Conservation (phyloP, 495 filamentous ascomycete genomes). For the Extremus antarcticus region DNA sequence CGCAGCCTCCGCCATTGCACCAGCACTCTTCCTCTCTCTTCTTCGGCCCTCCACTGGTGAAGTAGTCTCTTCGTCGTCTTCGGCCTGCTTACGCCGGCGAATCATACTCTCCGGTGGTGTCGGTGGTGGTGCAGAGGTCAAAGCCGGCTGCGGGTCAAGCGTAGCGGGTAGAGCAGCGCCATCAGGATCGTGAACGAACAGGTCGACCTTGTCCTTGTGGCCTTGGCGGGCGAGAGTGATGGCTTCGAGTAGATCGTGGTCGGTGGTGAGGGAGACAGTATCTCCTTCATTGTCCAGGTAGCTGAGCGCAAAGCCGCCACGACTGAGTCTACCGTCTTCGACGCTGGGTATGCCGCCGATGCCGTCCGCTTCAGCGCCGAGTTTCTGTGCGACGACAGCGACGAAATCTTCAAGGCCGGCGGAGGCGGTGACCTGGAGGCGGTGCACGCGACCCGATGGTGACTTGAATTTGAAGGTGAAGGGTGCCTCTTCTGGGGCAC, state of each 20-base stretch:
- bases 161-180: slow-evolving; percentile 64
- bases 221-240: slow-evolving; percentile 69
- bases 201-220: slow-evolving; percentile 81
- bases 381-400: slow-evolving; percentile 65
- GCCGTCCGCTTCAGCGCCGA: slow-evolving; percentile 74
- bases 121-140: slow-evolving; percentile 44
- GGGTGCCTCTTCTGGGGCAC: slow-evolving; percentile 52
- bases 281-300: slow-evolving; percentile 97
- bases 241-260: slow-evolving; percentile 84
- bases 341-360: slow-evolving; percentile 71
- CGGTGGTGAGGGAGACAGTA: slow-evolving; percentile 93
- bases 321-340: slow-evolving; percentile 64
- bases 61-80: slow-evolving; percentile 40
- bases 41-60: slow-evolving; percentile 19
- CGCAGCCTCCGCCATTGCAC: slow-evolving; percentile 29
- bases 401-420: slow-evolving; percentile 77
- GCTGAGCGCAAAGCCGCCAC: slow-evolving; percentile 83
- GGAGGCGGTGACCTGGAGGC: slow-evolving; percentile 71
- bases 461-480: slow-evolving; percentile 99
- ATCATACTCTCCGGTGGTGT: slow-evolving; percentile 44
- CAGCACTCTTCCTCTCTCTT: slow-evolving; percentile 25
- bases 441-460: slow-evolving; percentile 87
- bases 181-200: slow-evolving; percentile 91
- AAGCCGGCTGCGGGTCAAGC: slow-evolving; percentile 53
- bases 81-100: slow-evolving; percentile 43